These are phyloP conservation scores for Sonneratia caseolaris DNA, from an alignment of 345 rosid species.

Conservation along the genomic window DNA sequence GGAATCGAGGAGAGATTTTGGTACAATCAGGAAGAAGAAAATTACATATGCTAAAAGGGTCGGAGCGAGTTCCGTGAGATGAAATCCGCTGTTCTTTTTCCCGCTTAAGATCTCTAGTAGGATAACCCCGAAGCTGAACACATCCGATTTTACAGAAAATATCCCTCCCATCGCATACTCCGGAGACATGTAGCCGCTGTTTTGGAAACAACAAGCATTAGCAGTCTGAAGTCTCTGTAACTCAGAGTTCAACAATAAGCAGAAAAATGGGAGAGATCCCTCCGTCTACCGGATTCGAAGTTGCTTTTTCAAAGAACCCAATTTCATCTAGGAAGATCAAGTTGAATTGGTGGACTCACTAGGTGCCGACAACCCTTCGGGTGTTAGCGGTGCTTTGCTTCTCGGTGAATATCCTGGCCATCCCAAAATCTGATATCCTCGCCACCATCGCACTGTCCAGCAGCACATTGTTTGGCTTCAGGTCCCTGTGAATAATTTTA, in stretches of 20 bases:
- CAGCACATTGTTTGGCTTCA: slow-evolving; percentile 35
- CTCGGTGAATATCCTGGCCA: slow-evolving; percentile 25
- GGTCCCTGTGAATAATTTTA: slow-evolving; percentile 35
- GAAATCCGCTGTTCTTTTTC: slow-evolving; percentile 16
- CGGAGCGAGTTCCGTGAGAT: slow-evolving; percentile 15
- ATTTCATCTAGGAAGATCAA: too few species aligned
- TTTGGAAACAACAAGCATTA: not conserved
- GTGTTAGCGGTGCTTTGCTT: slow-evolving; percentile 20
- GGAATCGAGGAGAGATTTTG: not conserved
- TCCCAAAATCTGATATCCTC: slow-evolving; percentile 43
- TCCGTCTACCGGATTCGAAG: too few species aligned
- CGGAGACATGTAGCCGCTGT: slow-evolving; percentile 41
- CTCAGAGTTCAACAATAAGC: too few species aligned
- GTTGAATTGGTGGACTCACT: too few species aligned
- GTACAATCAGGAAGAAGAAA: not conserved
- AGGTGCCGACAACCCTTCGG: slow-evolving; percentile 17
- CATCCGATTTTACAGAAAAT: slow-evolving; percentile 35
- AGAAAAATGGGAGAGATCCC: too few species aligned
- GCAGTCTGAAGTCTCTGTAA: too few species aligned
- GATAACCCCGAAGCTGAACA: slow-evolving; percentile 41
- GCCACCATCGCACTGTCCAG: slow-evolving; percentile 31
- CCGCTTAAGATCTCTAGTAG: slow-evolving; percentile 34
- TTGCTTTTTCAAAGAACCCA: too few species aligned
- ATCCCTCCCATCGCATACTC: slow-evolving; percentile 32
- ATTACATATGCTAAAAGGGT: slow-evolving; percentile 20